Evolutionary conservation across 2,329 filamentous ascomycete species (phyloP).

Genomic region (Aspergillus sojae): DNA sequence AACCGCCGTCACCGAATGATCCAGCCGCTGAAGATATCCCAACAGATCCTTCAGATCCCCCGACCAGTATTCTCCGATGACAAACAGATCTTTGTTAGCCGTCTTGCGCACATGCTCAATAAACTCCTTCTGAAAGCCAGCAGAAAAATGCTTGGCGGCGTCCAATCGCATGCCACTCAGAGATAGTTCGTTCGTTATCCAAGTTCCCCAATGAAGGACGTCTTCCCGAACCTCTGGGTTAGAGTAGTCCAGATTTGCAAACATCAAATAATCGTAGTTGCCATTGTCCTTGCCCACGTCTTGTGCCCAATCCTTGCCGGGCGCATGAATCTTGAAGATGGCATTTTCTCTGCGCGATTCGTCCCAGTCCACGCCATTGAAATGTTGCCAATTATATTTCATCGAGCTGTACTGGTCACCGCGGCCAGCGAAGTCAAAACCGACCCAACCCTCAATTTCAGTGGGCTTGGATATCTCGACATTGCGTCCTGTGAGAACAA

Average conservation of each 20-base stretch:
- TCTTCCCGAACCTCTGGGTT: slow-evolving; percentile 66
- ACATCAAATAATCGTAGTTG: slow-evolving; percentile 72
- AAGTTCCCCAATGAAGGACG: slow-evolving; percentile 67
- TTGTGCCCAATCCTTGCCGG: slow-evolving; percentile 65
- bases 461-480: slow-evolving; percentile 47
- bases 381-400: slow-evolving; percentile 70
- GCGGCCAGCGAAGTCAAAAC: slow-evolving; percentile 66
- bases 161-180: slow-evolving; percentile 71
- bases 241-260: slow-evolving; percentile 68
- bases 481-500: slow-evolving; percentile 9
- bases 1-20: slow-evolving; percentile 64
- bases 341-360: slow-evolving; percentile 58
- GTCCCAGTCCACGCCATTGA: slow-evolving; percentile 70
- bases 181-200: slow-evolving; percentile 64
- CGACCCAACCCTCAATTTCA: slow-evolving; percentile 69
- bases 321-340: slow-evolving; percentile 61
- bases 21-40: slow-evolving; percentile 61
- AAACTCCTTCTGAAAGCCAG: slow-evolving; percentile 65
- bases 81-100: slow-evolving; percentile 59
- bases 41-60: slow-evolving; percentile 59
- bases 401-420: slow-evolving; percentile 61
- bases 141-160: slow-evolving; percentile 72
- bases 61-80: slow-evolving; percentile 72
- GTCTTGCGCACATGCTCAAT: slow-evolving; percentile 58
- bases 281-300: slow-evolving; percentile 66